Evolutionary conservation across 2,329 filamentous ascomycete genomes (phyloP).

Genomic region (Diaporthe batatas): DNA sequence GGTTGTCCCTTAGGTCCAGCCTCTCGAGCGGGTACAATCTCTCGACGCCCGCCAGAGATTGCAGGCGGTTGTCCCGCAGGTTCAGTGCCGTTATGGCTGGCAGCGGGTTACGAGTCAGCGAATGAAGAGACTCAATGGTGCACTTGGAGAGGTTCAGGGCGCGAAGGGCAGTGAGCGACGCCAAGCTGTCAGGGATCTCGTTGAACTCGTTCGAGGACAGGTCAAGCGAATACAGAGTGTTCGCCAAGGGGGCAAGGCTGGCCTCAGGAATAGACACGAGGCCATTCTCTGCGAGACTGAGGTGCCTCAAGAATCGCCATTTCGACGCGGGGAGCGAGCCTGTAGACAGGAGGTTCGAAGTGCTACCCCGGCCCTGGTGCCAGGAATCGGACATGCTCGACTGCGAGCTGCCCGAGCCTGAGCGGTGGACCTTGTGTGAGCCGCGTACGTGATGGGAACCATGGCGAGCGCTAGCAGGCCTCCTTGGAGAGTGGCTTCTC

Average conservation of each 20-base stretch:
- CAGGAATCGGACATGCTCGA: slow-evolving; percentile 79
- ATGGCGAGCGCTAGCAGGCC: slow-evolving; percentile 82
- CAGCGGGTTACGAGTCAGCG: slow-evolving; percentile 85
- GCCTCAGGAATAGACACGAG: slow-evolving; percentile 82
- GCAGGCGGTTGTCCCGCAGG: slow-evolving; percentile 87
- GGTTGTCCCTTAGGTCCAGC: slow-evolving; percentile 92
- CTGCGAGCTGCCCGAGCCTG: slow-evolving; percentile 92
- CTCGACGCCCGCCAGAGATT: slow-evolving; percentile 90
- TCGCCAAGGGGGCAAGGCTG: slow-evolving; percentile 85
- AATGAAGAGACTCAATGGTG: slow-evolving; percentile 96
- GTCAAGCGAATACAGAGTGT: slow-evolving; percentile 91
- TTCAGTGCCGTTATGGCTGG: slow-evolving; percentile 96
- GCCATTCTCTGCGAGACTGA: slow-evolving; percentile 92
- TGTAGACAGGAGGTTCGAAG: slow-evolving; percentile 80
- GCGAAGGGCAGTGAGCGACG: slow-evolving; percentile 86
- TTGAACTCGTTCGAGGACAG: slow-evolving; percentile 92
- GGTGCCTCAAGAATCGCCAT: slow-evolving; percentile 93
- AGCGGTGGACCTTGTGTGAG: slow-evolving; percentile 83
- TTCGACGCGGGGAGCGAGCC: slow-evolving; percentile 85
- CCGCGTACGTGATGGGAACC: slow-evolving; percentile 75
- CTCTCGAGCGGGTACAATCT: slow-evolving; percentile 89
- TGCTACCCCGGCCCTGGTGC: slow-evolving; percentile 77
- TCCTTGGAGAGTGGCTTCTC: slow-evolving; percentile 84
- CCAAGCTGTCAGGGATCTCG: slow-evolving; percentile 93
- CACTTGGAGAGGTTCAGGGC: slow-evolving; percentile 95